Evolutionary conservation across 1,284 basidiomycete genomes (phyloP), one percentile per base, ranked within the genome.

Genomic region (Caloboletus firmus): DNA sequence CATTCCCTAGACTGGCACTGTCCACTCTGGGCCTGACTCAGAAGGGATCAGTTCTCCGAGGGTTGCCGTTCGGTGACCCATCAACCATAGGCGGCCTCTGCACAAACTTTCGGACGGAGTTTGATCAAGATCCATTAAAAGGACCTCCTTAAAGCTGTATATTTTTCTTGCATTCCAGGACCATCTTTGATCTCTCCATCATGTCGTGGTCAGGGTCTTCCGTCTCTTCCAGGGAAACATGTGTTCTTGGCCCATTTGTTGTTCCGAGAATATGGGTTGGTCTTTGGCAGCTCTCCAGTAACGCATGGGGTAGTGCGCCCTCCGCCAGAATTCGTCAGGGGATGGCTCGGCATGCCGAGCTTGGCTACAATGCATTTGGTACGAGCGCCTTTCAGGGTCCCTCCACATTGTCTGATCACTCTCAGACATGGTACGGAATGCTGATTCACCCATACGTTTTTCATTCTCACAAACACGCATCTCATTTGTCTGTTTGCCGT

Each of bases 281-380:
- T 9, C 79, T 92, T 9, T 92, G 89, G 89, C 90, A 92, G 61
- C 79, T 92, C 35, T 91, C 89, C 15, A 85, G 84, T 66, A 87
- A 85, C 49, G 87, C 88, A 2, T 92, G 89, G 89, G 89, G 90
- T 17, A 86, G 81, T 45, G 86, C 87, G 1, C 76, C 87, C 0
- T 81, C 82, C 2, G 63, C 78, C 24, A 85, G 82, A 67, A 80
- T 92, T 56, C 82, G 83, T 52, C 74, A 80, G 56, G 82, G 80
- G 41, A 91, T 91, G 88, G 73, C 68, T 17, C 78, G 76, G 32
- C 82, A 89, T 63, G 79, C 81, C 50, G 77, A 83, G 34, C 72
- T 75, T 26, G 89, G 89, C 15, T 91, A 84, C 63, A 84, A 77
- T 50, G 84, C 87, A 26, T 91, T 91, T 72, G 88, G 87, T 89